phyloP scores from a whole-genome alignment of 208 protist species.

The Novymonas esmeraldas region DNA sequence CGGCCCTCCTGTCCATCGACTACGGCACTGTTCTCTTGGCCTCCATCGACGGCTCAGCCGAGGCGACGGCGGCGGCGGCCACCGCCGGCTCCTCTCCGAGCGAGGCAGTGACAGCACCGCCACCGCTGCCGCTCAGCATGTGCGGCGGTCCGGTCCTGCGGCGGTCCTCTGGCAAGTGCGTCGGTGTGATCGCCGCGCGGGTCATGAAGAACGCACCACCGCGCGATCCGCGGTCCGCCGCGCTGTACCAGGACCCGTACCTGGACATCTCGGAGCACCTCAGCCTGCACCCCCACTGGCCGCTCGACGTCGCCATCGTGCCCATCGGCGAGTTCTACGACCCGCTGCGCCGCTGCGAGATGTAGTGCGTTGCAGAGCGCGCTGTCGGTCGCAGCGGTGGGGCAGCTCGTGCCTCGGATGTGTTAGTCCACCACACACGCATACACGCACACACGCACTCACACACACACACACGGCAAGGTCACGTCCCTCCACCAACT shows the following conservation, averaged over 20 bases:
- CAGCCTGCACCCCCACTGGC: constrained; percentile 46
- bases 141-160: constrained; percentile 87
- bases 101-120: constrained; percentile 5
- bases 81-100: not conserved
- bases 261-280: constrained; percentile 80
- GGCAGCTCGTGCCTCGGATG: no score
- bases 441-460: no score
- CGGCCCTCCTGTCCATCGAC: constrained; percentile 76
- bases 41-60: constrained; percentile 34
- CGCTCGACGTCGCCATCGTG: constrained; percentile 78
- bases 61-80: not conserved
- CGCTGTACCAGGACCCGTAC: constrained; percentile 73
- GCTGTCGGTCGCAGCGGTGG: no score
- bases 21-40: constrained; percentile 86
- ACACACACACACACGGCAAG: no score
- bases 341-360: constrained; percentile 66
- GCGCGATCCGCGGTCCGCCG: constrained; percentile 39
- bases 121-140: constrained; percentile 69
- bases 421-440: no score
- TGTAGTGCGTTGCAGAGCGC: no score
- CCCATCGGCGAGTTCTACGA: constrained; percentile 79
- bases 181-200: constrained; percentile 86
- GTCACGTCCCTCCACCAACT: no score
- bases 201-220: constrained; percentile 65
- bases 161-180: constrained; percentile 72